Evolutionary conservation across 2,329 filamentous ascomycete species (phyloP).

Genomic region (Leptographium lundbergii): DNA sequence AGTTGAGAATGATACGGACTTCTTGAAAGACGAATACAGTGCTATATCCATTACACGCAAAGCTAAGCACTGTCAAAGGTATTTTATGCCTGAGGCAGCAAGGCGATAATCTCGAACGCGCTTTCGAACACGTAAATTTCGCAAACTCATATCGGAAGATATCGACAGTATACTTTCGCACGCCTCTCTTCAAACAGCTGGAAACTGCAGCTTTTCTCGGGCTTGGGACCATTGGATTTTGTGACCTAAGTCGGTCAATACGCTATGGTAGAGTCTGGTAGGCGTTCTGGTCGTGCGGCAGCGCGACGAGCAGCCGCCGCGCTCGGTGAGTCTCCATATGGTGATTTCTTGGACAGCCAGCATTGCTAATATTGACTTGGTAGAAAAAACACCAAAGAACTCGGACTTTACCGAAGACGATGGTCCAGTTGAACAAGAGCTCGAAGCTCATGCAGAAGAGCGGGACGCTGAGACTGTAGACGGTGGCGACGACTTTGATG

Average conservation of each 20-base stretch:
- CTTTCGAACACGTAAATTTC: neutral
- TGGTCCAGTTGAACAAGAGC: slow-evolving; percentile 15
- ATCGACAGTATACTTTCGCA: neutral
- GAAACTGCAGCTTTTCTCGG: neutral
- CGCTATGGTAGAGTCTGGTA: slow-evolving; percentile 15
- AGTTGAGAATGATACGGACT: no score
- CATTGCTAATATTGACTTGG: neutral
- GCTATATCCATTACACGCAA: no score
- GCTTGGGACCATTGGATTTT: neutral
- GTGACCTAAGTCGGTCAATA: neutral
- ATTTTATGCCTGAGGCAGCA: neutral
- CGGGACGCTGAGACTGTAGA: slow-evolving; percentile 22
- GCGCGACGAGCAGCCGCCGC: slow-evolving; percentile 30
- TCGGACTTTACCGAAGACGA: slow-evolving; percentile 26
- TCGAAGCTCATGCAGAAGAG: neutral
- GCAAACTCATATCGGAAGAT: neutral
- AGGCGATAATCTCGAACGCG: neutral
- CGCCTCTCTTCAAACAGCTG: neutral
- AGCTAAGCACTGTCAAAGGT: neutral
- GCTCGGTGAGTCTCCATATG: slow-evolving; percentile 17
- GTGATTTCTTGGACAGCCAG: no score
- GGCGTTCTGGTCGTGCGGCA: slow-evolving; percentile 30
- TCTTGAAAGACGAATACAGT: no score
- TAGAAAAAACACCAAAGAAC: slow-evolving; percentile 35
- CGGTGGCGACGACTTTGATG: slow-evolving; percentile 24